Evolutionary conservation across 1,284 basidiomycete species (phyloP), one percentile per base, ranked within the genome.

Genomic region (Microbotryomycetes sp.): DNA sequence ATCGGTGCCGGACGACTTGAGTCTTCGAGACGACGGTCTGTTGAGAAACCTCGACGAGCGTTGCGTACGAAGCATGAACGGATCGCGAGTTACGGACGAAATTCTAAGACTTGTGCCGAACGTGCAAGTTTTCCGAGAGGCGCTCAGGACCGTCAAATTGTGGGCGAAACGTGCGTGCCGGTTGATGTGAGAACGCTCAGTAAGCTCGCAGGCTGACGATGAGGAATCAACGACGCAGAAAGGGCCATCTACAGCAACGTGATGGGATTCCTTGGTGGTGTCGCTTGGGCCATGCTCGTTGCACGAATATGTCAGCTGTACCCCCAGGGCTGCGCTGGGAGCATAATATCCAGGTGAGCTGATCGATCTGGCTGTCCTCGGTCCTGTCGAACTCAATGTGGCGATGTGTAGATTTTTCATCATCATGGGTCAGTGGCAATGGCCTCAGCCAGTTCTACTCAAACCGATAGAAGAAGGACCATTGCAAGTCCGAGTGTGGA

Each of bases 291-390:
- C 6, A 91, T 98, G 81, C 83, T 97, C 52, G 93, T 97, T 13
- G 96, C 96, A 52, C 86, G 96, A 74, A 93, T 98, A 81, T 99
- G 96, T 79, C 96, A 99, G 73, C 78, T 99, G 60, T 99, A 97
- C 75, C 96, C 96, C 30, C 96, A 89, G 70, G 91, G 91, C 29
- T 85, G 87, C 60, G 91, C 93, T 18, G 92, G 92, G 16, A 90
- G 90, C 2, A 93, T 99, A 72, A 91, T 99, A 71, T 91, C 90
- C 77, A 84, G 92, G 70, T 97, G 94, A 78, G 59, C 45, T 16
- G 23, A 28, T 21, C 13, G 29, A 6, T 21, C 21, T 7, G 16
- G 16, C 57, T 18, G 18, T 2, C 5, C 23, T 31, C 48, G 26
- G 15, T 15, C 4, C 31, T 6, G 35, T 11, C 13, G 1, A 4